Conservation (phyloP, 805 yeast genomes). For the Nakazawaea laoshanensis region DNA sequence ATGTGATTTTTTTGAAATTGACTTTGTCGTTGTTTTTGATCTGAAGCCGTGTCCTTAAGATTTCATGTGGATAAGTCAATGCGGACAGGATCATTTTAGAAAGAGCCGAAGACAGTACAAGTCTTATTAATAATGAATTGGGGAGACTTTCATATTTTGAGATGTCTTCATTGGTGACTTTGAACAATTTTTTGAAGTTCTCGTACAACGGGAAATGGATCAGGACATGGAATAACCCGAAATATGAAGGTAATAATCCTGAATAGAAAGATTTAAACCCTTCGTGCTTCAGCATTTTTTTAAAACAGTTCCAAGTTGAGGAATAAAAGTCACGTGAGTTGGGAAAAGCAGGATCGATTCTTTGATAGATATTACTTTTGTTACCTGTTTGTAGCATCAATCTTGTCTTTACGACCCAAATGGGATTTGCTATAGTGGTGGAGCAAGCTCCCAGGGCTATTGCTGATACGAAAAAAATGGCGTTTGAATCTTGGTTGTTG, state of each 20-base stretch:
- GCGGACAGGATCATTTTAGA: slow-evolving; percentile 87
- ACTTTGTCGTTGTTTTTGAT: slow-evolving; percentile 23
- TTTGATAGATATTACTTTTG: slow-evolving; percentile 28
- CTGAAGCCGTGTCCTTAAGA: slow-evolving; percentile 86
- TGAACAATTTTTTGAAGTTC: slow-evolving; percentile 51
- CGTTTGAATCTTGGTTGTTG: slow-evolving; percentile 3
- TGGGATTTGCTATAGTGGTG: slow-evolving; percentile 82
- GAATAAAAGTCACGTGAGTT: slow-evolving; percentile 38
- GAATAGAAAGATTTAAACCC: slow-evolving; percentile 79
- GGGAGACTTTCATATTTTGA: slow-evolving; percentile 1
- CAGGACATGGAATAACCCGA: slow-evolving; percentile 90
- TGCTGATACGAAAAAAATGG: slow-evolving; percentile 50
- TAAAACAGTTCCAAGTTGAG: slow-evolving; percentile 80
- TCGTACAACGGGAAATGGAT: slow-evolving; percentile 95
- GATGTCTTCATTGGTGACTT: slow-evolving; percentile 18
- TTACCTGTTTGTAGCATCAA: slow-evolving; percentile 74
- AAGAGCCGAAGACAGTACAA: slow-evolving; percentile 61
- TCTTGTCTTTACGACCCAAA: slow-evolving; percentile 96
- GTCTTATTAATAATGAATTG: slow-evolving; percentile 23
- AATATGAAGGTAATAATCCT: slow-evolving; percentile 83
- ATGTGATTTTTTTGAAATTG: slow-evolving; percentile 3
- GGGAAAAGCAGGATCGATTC: slow-evolving; percentile 15
- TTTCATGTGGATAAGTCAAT: slow-evolving; percentile 93
- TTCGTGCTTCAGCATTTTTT: slow-evolving; percentile 68
- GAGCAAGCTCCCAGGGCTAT: slow-evolving; percentile 84